These are phyloP conservation scores for Ophiobolus disseminans DNA, from an alignment of 2,329 filamentous ascomycete genomes.

Conservation along the genomic window DNA sequence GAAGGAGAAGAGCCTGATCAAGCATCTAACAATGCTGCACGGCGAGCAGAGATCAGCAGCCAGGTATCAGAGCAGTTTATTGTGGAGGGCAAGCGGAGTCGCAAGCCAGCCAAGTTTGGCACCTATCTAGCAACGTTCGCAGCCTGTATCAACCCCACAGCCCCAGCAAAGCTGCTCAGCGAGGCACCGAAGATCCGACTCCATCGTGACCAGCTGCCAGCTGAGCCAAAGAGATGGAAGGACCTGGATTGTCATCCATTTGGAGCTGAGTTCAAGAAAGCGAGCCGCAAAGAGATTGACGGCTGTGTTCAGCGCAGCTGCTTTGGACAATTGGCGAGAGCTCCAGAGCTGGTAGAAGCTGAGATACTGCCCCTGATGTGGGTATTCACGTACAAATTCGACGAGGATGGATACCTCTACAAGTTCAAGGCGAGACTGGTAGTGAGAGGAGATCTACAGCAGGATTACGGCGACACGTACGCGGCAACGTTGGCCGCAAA, in stretches of 20 bases:
- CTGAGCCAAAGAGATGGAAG: neutral
- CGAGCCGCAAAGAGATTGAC: conserved; percentile 3
- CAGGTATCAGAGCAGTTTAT: neutral
- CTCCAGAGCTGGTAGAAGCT: neutral
- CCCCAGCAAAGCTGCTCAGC: neutral
- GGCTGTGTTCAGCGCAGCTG: neutral
- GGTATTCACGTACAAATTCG: conserved; percentile 21
- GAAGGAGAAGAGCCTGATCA: neutral
- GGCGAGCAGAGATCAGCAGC: neutral
- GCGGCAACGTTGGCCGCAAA: conserved; percentile 6
- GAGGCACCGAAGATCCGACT: neutral
- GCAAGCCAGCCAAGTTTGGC: conserved; percentile 1
- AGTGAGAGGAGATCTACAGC: conserved; percentile 18
- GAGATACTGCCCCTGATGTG: conserved; percentile 7
- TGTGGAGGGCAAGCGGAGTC: neutral
- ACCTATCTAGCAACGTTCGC: conserved; percentile 4
- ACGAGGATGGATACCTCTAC: conserved; percentile 14
- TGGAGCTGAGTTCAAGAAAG: conserved; percentile 1
- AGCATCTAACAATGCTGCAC: neutral
- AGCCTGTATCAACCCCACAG: conserved; percentile 3
- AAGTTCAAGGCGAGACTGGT: conserved; percentile 16
- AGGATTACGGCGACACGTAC: conserved; percentile 4
- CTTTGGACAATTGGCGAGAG: conserved; percentile 1
- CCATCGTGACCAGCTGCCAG: neutral
- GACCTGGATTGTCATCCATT: neutral